Evolutionary conservation across 2,329 filamentous ascomycete genomes (phyloP).

Genomic region (Hypoxylon sp.): DNA sequence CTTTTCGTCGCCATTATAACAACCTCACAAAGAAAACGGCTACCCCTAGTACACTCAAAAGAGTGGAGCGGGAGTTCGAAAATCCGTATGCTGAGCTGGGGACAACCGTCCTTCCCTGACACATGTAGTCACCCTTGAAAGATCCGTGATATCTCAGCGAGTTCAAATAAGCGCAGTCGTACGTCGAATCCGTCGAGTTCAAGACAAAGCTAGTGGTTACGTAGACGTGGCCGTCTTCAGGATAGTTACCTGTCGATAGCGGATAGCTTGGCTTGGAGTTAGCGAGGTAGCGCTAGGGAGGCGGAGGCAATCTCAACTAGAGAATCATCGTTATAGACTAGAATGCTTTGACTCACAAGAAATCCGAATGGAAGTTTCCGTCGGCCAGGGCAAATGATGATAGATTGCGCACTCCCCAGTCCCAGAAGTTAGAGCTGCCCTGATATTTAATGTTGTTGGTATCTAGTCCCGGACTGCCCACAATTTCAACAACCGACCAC

Average conservation of each 20-base stretch:
- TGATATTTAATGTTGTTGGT: constrained; percentile 28
- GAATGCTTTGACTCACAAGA: constrained; percentile 26
- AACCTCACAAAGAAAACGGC: neutral
- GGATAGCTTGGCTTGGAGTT: constrained; percentile 16
- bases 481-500: constrained; percentile 30
- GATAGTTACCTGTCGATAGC: constrained; percentile 7
- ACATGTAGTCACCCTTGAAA: constrained; percentile 30
- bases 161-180: constrained; percentile 32
- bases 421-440: constrained; percentile 28
- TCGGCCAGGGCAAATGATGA: constrained; percentile 14
- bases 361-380: constrained; percentile 32
- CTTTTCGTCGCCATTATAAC: neutral
- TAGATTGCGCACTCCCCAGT: constrained; percentile 29
- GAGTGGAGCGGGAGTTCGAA: neutral
- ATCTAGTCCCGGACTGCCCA: constrained; percentile 22
- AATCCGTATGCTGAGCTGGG: constrained; percentile 4
- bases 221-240: constrained; percentile 23
- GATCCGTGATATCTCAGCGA: constrained; percentile 19
- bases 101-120: constrained; percentile 29
- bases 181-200: constrained; percentile 32
- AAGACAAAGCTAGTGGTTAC: constrained; percentile 24
- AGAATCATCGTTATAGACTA: neutral
- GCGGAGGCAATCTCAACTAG: too few relatives aligned
- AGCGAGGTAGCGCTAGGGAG: neutral
- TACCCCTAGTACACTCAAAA: constrained; percentile 10